Evolutionary conservation across 1,284 basidiomycete genomes (phyloP), one percentile per base, ranked within the genome.

Genomic region (Naganishia albida): DNA sequence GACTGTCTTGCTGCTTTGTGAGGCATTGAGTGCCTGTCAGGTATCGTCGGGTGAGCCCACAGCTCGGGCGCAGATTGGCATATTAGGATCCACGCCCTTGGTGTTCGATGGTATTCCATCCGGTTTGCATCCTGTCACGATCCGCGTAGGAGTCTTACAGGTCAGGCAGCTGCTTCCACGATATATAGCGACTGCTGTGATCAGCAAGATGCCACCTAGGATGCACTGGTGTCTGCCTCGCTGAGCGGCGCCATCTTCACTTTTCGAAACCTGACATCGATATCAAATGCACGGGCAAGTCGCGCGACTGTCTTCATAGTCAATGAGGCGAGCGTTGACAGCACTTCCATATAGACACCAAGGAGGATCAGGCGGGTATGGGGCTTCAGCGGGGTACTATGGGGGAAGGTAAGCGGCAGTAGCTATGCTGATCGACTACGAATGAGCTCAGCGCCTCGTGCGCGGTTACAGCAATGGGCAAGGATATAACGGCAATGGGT

Each of bases 301-400:
- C 42, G 42, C n/a, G 42, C 34, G 34, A 34, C 34, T 43, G 42
- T 43, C n/a, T 43, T 20, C 16, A 15, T 43, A n/a, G n/a, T n/a
- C n/a, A n/a, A 34, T 34, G 34, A 10, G 4, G 34, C n/a, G 42
- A 43, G 42, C 34, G 34, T 34, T 34, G 34, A 34, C 34, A 6
- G 42, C 13, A 43, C 16, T 15, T 43, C 16, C 42, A 43, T 15
- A 15, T 15, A 43, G 42, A 43, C 16, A 3, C 42, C 49, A 18
- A 18, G 49, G 49, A 26, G 49, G 49, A 50, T 50, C 25, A 18
- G 49, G 49, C 15, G 23, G 49, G 25, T 23, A 23, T n/a, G 52
- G 52, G 25, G 52, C 30, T 54, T 13, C 13, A 54, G 52, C 18
- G 16, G 52, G 52, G 20, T 34, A 26, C 28, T 25, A 23, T 28